Percentiles rank a stretch among this genome's conserved stretches.
These are phyloP conservation scores for Moesziomyces globuligerus DNA, from an alignment of 1,284 basidiomycete genomes.

Conservation along the genomic window DNA sequence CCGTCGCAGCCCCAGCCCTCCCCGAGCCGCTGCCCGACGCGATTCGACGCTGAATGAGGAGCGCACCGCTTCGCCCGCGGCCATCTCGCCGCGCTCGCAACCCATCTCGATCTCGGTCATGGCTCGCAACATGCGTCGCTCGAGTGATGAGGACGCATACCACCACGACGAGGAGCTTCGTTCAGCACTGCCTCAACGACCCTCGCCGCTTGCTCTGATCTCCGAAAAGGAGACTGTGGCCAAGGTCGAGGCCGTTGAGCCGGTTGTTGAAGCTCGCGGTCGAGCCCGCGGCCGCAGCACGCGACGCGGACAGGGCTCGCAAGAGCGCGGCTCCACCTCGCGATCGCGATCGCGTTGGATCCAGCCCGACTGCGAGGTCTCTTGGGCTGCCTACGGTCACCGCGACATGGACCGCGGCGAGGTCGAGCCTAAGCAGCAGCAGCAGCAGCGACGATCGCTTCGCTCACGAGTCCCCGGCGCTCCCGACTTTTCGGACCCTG, in stretches of 20 bases:
- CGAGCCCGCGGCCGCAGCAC: constrained; percentile 30
- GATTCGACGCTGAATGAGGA: constrained; percentile 11
- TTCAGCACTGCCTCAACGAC: constrained; percentile 33
- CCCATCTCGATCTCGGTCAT: constrained; percentile 40
- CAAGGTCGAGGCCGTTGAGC: neutral
- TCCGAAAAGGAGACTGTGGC: constrained; percentile 19
- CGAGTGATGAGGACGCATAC: constrained; percentile 27
- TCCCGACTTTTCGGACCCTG: constrained; percentile 33
- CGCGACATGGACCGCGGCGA: constrained; percentile 28
- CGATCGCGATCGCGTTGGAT: constrained; percentile 31
- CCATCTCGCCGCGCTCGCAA: constrained; percentile 38
- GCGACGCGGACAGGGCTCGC: constrained; percentile 33
- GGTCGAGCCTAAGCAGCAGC: constrained; percentile 11
- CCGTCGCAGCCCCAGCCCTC: constrained; percentile 52
- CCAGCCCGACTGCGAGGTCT: constrained; percentile 36
- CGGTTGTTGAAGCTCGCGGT: constrained; percentile 13
- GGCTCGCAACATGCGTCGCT: constrained; percentile 18
- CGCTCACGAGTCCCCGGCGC: constrained; percentile 11
- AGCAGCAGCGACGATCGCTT: constrained; percentile 11
- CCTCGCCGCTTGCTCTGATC: constrained; percentile 29
- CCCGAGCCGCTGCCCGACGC: constrained; percentile 48
- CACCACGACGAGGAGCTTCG: constrained; percentile 42
- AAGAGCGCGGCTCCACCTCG: constrained; percentile 34
- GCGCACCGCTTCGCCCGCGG: constrained; percentile 14
- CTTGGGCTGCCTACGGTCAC: constrained; percentile 49